Percentiles rank a stretch among this genome's conserved stretches.
These are phyloP conservation scores for Jaapia argillacea DNA, from an alignment of 768 basidiomycete genomes.

Conservation along the genomic window DNA sequence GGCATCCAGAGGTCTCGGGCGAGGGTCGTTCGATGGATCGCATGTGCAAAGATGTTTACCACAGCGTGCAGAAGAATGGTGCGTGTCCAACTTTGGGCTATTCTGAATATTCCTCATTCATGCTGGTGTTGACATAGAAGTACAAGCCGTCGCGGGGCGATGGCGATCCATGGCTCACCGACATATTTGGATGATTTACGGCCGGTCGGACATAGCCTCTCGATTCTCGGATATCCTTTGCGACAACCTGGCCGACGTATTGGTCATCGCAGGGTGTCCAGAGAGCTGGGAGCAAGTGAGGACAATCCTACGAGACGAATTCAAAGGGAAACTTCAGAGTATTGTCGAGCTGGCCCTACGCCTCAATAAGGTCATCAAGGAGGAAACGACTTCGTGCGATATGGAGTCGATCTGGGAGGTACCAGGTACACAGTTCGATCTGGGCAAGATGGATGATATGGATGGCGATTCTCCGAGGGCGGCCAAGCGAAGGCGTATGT, in stretches of 20 bases:
- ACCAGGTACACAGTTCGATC: neutral
- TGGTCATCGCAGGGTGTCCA: neutral
- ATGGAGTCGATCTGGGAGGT: neutral
- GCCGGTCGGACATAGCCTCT: neutral
- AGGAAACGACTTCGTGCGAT: slow-evolving; percentile 1
- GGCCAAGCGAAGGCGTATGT: no score
- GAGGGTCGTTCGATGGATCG: neutral
- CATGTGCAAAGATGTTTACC: neutral
- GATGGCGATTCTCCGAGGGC: neutral
- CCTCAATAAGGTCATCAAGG: neutral
- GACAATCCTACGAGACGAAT: neutral
- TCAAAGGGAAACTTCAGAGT: neutral
- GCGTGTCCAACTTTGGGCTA: neutral
- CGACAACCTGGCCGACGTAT: neutral
- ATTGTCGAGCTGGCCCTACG: slow-evolving; percentile 1
- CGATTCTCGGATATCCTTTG: neutral
- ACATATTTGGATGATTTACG: neutral
- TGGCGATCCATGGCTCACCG: slow-evolving; percentile 1
- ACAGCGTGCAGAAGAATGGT: neutral
- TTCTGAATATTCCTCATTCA: neutral
- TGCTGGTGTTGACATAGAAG: neutral
- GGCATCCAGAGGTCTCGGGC: slow-evolving; percentile 1
- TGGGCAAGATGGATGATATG: neutral
- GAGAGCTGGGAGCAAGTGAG: neutral
- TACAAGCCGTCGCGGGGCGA: slow-evolving; percentile 2